Conservation (phyloP, 371 early-diverging fungal species). For the Quaeritorhiza haematococci region DNA sequence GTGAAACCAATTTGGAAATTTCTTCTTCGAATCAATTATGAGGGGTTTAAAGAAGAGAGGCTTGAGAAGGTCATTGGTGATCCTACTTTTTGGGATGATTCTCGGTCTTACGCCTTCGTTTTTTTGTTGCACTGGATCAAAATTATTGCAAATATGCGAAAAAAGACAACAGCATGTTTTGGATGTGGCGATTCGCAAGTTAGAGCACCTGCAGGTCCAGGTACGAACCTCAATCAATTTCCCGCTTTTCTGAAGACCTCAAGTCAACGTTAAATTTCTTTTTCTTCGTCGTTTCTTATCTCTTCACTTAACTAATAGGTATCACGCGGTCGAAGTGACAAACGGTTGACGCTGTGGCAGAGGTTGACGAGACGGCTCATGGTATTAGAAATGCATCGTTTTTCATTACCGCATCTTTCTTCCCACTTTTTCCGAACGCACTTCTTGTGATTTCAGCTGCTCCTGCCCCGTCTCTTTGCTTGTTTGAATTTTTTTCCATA, state of each 20-base stretch:
- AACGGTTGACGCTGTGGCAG: constrained; percentile 29
- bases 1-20: not conserved
- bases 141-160: not conserved
- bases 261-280: no score
- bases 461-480: no score
- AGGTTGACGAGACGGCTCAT: constrained; percentile 22
- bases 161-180: constrained; percentile 35
- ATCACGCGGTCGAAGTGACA: constrained; percentile 16
- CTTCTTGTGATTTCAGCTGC: no score
- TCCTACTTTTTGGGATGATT: not conserved
- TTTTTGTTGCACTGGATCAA: not conserved
- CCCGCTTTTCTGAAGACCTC: not conserved
- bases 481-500: no score
- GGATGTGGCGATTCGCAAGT: constrained; percentile 43
- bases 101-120: not conserved
- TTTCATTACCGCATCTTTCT: no score
- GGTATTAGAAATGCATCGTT: no score
- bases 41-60: no score
- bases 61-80: no score
- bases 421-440: no score
- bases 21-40: not conserved
- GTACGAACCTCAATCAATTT: constrained; percentile 5
- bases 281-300: not conserved
- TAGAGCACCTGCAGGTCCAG: constrained; percentile 40
- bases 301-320: not conserved